Conservation (phyloP, 2,329 filamentous ascomycete species). For the Trichoderma sp. region DNA sequence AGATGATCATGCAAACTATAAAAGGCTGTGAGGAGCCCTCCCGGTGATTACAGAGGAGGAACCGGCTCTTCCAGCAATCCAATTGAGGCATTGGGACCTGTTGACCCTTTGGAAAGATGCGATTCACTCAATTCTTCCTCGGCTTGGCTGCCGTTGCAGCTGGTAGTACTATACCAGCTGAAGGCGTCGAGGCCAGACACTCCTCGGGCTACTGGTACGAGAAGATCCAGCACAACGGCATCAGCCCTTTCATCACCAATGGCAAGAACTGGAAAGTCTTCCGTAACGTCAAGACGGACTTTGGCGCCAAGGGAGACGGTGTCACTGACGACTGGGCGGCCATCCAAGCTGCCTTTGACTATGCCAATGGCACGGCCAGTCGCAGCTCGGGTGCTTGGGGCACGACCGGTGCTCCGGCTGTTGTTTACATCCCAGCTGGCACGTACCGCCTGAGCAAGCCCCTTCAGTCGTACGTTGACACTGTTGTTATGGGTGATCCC, state of each 20-base stretch:
- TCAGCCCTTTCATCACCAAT: constrained; percentile 24
- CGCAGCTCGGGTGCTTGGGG: constrained; percentile 22
- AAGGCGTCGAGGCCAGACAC: neutral
- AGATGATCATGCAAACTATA: neutral
- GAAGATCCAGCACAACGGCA: constrained; percentile 25
- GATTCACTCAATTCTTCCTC: constrained; percentile 1
- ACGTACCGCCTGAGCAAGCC: constrained; percentile 34
- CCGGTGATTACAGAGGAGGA: neutral
- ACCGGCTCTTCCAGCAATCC: neutral
- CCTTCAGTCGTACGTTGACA: constrained; percentile 35
- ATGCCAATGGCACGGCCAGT: constrained; percentile 17
- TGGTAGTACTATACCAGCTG: neutral
- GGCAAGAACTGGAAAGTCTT: constrained; percentile 53
- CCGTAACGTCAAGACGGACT: constrained; percentile 66
- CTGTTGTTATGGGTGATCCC: constrained; percentile 36
- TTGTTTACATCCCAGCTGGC: constrained; percentile 35
- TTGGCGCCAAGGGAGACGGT: constrained; percentile 63
- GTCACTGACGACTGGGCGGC: constrained; percentile 75
- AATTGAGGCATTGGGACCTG: neutral
- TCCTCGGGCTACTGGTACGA: constrained; percentile 24
- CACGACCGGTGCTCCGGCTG: constrained; percentile 25
- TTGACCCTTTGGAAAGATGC: constrained; percentile 3
- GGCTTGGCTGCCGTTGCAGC: constrained; percentile 14
- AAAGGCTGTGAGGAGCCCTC: neutral
- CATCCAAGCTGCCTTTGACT: constrained; percentile 47